Evolutionary conservation across 2,329 filamentous ascomycete genomes (phyloP), one percentile per base, ranked within the genome.

Genomic region (Epichloe gansuensis): DNA sequence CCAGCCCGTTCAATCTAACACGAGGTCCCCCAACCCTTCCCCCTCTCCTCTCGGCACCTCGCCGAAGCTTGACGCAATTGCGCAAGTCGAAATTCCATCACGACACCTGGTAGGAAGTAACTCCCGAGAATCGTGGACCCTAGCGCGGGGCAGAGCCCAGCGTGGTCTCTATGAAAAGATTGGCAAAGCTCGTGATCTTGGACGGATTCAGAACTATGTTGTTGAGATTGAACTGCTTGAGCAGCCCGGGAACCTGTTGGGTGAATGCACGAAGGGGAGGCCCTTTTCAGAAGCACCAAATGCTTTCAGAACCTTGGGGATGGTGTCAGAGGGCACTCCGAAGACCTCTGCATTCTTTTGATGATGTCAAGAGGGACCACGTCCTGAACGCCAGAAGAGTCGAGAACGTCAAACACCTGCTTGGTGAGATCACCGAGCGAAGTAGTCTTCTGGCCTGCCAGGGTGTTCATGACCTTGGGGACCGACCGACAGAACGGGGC

Each of bases 81-180:
- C 28, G 28, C 28, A 31, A 31, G 28, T 31, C 28, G 8, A 31
- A 31, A 1, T 9, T 3, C 28, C 28, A 31, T 9, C 28, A 31
- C 8, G 28, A 31, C 8, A 31, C 28, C 28, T 31, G 28, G 28
- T 0, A 31, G 3, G 28, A 31, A 1, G 4, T 9, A 31, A 31
- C 8, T 8, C 9, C 28, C 8, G 28, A 31, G 28, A 31, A 31
- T 3, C 2, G 28, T 31, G 28, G 28, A 31, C 28, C 1, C 8
- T 31, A 31, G 9, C 28, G 37, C 37, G 37, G 37, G 4, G 41
- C 0, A 23, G 41, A 44, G 17, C 41, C 41, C 17, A 44, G 15
- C 21, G 13, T 7, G 1, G 1, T 25, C 11, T 44, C 1, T 5
- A 25, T n/a, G 11, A 0, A 12, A 0, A 0, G 1, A 44, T 44